Evolutionary conservation across 2,329 filamentous ascomycete genomes (phyloP).

Genomic region (Aureobasidium sp.): DNA sequence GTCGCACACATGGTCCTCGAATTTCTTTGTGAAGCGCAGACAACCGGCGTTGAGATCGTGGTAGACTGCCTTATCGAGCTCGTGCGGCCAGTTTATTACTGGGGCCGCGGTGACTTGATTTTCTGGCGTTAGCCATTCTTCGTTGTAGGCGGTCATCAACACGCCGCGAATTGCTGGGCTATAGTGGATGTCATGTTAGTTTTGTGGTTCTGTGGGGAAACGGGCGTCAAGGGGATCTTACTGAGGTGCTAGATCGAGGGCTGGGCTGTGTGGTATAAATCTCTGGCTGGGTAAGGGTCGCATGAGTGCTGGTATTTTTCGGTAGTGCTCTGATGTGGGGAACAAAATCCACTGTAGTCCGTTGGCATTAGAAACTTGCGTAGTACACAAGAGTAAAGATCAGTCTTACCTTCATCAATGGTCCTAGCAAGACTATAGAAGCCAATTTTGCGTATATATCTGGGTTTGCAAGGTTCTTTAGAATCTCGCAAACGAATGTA

Average conservation of each 20-base stretch:
- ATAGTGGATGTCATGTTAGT: no score
- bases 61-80: background rate
- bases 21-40: conserved; percentile 3
- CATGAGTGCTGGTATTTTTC: conserved; percentile 10
- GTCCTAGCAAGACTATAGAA: background rate
- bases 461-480: conserved; percentile 8
- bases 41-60: background rate
- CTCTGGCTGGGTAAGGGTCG: conserved; percentile 7
- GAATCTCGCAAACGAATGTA: conserved; percentile 1
- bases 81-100: background rate
- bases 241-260: conserved; percentile 11
- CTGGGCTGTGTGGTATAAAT: conserved; percentile 12
- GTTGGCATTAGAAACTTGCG: background rate
- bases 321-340: conserved; percentile 11
- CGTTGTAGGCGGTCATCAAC: conserved; percentile 1
- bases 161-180: conserved; percentile 10
- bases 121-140: conserved; percentile 11
- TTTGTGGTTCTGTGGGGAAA: background rate
- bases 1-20: conserved; percentile 1
- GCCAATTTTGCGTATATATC: conserved; percentile 6
- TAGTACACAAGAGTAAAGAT: background rate
- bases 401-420: conserved; percentile 1
- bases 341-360: conserved; percentile 4
- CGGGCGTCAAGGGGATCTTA: background rate
- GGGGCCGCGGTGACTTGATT: conserved; percentile 7